These are phyloP conservation scores for Chrysosporium queenslandicum DNA, from an alignment of 2,329 filamentous ascomycete species.

Conservation along the genomic window DNA sequence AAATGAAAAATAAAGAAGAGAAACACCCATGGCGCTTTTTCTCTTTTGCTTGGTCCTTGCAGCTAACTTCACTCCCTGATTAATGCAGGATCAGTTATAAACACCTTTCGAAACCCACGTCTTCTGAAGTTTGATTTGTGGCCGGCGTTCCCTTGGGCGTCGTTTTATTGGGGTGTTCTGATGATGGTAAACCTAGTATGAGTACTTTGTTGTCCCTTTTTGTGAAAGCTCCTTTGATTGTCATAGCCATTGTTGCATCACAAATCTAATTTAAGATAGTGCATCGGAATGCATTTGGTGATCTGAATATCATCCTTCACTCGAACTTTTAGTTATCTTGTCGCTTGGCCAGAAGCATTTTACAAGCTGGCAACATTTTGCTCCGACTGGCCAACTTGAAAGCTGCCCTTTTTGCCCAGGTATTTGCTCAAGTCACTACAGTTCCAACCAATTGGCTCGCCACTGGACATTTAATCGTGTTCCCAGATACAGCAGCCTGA, in stretches of 20 bases:
- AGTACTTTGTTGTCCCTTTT: slow-evolving; percentile 8
- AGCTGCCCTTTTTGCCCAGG: no score
- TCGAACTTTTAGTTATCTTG: neutral
- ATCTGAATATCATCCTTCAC: neutral
- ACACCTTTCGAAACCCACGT: neutral
- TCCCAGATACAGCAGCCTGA: no score
- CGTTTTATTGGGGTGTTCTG: neutral
- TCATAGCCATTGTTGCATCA: neutral
- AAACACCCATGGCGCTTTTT: slow-evolving; percentile 1
- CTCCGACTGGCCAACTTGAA: no score
- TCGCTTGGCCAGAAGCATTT: neutral
- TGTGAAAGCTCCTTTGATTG: neutral
- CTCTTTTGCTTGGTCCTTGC: neutral
- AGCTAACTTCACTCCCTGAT: slow-evolving; percentile 11
- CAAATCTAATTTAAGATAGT: slow-evolving; percentile 10
- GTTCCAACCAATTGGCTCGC: no score
- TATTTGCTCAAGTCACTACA: no score
- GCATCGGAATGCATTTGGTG: neutral
- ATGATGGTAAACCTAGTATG: slow-evolving; percentile 3
- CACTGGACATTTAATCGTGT: no score
- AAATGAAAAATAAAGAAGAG: neutral
- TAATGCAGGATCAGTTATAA: slow-evolving; percentile 7
- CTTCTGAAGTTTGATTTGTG: slow-evolving; percentile 1
- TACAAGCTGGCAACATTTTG: no score
- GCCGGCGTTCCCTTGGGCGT: slow-evolving; percentile 1